Evolutionary conservation across 805 yeast genomes (phyloP).

Genomic region (Saccharomycopsis sp.): DNA sequence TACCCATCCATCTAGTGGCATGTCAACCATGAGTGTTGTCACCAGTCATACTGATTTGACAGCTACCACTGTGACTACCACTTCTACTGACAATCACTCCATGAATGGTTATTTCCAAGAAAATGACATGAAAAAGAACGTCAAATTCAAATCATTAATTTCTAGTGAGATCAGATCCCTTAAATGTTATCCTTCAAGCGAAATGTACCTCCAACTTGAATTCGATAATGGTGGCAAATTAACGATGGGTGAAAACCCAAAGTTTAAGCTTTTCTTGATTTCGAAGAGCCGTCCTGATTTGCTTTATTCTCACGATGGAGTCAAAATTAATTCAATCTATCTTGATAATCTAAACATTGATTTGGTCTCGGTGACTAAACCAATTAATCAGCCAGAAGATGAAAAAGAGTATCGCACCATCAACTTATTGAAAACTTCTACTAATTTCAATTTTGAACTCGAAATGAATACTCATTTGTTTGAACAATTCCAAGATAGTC

Average conservation of each 20-base stretch:
- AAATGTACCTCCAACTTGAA: conserved; percentile 6
- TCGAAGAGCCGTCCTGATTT: background rate
- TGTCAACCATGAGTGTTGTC: too few relatives aligned
- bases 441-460: background rate
- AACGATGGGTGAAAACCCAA: conserved; percentile 28
- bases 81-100: background rate
- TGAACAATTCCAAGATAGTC: background rate
- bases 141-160: background rate
- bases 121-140: background rate
- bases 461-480: too few relatives aligned
- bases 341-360: background rate
- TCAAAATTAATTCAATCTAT: conserved; percentile 4
- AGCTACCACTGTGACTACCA: background rate
- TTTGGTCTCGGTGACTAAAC: conserved; percentile 1
- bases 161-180: background rate
- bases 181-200: conserved; percentile 2
- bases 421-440: background rate
- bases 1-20: background rate
- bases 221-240: conserved; percentile 1
- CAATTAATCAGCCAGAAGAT: conserved; percentile 2
- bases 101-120: background rate
- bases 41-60: background rate
- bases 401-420: conserved; percentile 1
- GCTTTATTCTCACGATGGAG: background rate
- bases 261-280: conserved; percentile 7